Conservation (phyloP, 179 eudicot species). For the Sideroxylon spinosum region DNA sequence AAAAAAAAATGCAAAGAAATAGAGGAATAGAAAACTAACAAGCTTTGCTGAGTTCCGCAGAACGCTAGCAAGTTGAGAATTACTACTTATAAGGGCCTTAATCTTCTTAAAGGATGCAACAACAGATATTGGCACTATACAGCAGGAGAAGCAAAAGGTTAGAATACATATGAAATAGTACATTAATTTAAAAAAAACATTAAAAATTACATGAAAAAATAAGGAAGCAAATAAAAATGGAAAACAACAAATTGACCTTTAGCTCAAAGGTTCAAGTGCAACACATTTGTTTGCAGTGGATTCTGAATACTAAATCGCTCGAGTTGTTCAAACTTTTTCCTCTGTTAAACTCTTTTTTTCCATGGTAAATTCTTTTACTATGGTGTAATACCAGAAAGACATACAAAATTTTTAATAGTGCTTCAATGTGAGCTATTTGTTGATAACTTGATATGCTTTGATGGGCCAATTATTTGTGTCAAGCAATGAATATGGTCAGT, state of each 20-base stretch:
- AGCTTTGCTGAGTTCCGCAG: constrained; percentile 74
- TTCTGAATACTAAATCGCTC: not conserved
- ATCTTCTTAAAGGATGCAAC: constrained; percentile 95
- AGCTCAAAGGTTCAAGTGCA: not conserved
- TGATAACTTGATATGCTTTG: too few relatives aligned
- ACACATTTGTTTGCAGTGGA: not conserved
- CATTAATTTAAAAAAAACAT: not conserved
- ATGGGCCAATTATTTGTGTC: too few relatives aligned
- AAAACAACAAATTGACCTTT: not conserved
- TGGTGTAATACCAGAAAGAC: not conserved
- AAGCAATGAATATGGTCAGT: too few relatives aligned
- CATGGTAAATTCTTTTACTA: not conserved
- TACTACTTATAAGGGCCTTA: constrained; percentile 61
- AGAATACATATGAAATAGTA: constrained; percentile 3
- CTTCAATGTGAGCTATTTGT: too few relatives aligned
- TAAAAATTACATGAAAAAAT: not conserved
- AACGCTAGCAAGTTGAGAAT: constrained; percentile 76
- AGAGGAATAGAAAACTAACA: constrained; percentile 36
- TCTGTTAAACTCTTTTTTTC: not conserved
- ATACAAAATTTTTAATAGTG: too few relatives aligned
- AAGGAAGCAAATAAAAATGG: not conserved
- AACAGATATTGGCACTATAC: constrained; percentile 79
- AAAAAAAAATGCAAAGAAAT: not conserved
- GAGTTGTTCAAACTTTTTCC: not conserved
- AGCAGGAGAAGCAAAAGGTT: constrained; percentile 1